Evolutionary conservation across 2,329 filamentous ascomycete species (phyloP), one percentile per base, ranked within the genome.

Genomic region (Cladophialophora bantiana): DNA sequence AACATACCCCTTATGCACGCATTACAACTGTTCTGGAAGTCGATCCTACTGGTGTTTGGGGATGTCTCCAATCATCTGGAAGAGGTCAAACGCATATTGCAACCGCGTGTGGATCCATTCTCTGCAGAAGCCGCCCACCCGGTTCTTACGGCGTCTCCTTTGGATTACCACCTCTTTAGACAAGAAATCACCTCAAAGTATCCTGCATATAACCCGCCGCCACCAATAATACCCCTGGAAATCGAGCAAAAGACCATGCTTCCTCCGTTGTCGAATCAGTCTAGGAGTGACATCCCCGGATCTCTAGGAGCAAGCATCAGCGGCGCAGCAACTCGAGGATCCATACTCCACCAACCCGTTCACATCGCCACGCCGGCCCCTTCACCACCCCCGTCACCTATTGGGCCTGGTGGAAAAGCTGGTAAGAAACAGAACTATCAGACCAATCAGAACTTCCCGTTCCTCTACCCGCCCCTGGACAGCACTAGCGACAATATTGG

Each of bases 381-480:
- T 1, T 99, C 95, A 0, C 95, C 95, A 31, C 95, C 95, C 0
- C 95, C 95, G 0, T 97, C 94, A 1, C 95, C 95, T 9, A 90
- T 90, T 38, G 94, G 87, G 0, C 86, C 87, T 2, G 87, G 93
- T 32, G 93, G 93, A 0, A 99, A 98, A 78, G 92, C 91, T 60
- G 94, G 91, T 0, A 99, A 99, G 83, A 99, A 99, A 77, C 95
- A 99, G 75, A 99, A 98, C 73, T 99, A 99, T 74, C 95, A 99
- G 78, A 99, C 95, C 0, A 99, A 99, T 75, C 95, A 99, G 74
- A 95, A 97, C 76, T 98, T 99, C 71, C 95, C 95, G 0, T 98
- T 99, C 75, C 89, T 99, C 81, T 99, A 99, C 73, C 95, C 95
- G 1, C 95, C 95, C 1, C 82, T 97, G 18, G 94, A 97, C 78